Percentiles rank a stretch among this genome's conserved stretches.
These are phyloP conservation scores for Phaffomyces thermotolerans DNA, from an alignment of 805 yeast species.

Conservation along the genomic window DNA sequence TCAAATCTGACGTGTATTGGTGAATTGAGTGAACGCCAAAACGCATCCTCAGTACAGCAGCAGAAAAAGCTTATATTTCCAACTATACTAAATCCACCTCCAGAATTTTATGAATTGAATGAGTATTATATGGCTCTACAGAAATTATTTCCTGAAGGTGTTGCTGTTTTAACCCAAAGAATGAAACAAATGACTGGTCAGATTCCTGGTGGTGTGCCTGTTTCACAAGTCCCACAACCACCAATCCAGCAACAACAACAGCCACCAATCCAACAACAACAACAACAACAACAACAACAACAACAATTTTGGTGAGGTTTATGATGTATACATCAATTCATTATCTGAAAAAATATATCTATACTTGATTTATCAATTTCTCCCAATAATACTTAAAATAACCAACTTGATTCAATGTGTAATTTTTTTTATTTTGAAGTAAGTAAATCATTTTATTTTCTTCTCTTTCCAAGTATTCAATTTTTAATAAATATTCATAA, in stretches of 20 bases:
- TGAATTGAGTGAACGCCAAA: conserved; percentile 21
- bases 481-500: conserved; percentile 3
- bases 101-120: conserved; percentile 20
- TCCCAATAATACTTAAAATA: conserved; percentile 4
- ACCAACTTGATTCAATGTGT: conserved; percentile 1
- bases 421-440: neutral
- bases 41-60: conserved; percentile 5
- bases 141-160: conserved; percentile 24
- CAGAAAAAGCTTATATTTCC: conserved; percentile 18
- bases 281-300: conserved; percentile 9
- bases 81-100: conserved; percentile 20
- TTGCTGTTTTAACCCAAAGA: conserved; percentile 9
- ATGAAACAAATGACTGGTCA: conserved; percentile 6
- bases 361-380: neutral
- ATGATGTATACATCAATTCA: neutral
- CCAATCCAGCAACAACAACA: conserved; percentile 7
- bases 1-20: conserved; percentile 25
- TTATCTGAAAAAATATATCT: neutral
- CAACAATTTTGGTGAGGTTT: conserved; percentile 9
- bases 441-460: conserved; percentile 3
- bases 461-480: conserved; percentile 10
- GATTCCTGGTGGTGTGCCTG: neutral
- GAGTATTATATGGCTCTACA: conserved; percentile 20
- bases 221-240: neutral
- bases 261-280: conserved; percentile 8